These are phyloP conservation scores for Russula griseocarnosa DNA, from an alignment of 768 basidiomycete species.

Conservation along the genomic window DNA sequence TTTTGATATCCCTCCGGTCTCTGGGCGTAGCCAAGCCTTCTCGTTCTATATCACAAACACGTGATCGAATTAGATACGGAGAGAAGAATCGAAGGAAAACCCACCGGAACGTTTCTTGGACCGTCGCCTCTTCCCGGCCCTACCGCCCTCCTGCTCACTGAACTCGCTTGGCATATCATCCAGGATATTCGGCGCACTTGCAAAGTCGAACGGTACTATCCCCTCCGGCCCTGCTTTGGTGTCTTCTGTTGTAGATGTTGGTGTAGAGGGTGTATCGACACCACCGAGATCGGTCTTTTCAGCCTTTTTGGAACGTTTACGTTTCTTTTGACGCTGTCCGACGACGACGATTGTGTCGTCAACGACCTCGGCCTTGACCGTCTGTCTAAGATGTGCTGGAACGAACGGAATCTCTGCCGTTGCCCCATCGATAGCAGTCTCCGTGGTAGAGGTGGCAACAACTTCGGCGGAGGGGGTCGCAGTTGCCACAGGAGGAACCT, in stretches of 20 bases:
- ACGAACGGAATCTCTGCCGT: slow-evolving; percentile 76
- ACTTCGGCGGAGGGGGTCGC: slow-evolving; percentile 18
- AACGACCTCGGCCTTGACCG: slow-evolving; percentile 33
- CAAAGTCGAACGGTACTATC: slow-evolving; percentile 60
- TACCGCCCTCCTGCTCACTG: slow-evolving; percentile 32
- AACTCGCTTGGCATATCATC: slow-evolving; percentile 47
- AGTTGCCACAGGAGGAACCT: slow-evolving; percentile 8
- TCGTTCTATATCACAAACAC: not conserved
- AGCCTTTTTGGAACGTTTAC: slow-evolving; percentile 48
- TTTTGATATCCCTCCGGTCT: slow-evolving; percentile 35
- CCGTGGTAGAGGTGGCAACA: slow-evolving; percentile 10
- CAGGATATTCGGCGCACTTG: slow-evolving; percentile 63
- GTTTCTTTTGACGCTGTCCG: slow-evolving; percentile 64
- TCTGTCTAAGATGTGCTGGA: slow-evolving; percentile 55
- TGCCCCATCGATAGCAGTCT: slow-evolving; percentile 34
- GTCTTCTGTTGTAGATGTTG: slow-evolving; percentile 22
- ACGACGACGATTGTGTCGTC: slow-evolving; percentile 72
- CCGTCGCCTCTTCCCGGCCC: slow-evolving; percentile 34
- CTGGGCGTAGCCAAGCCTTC: slow-evolving; percentile 36
- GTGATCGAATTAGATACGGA: not conserved
- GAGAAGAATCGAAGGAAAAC: not conserved
- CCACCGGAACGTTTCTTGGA: slow-evolving; percentile 37
- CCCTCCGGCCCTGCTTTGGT: slow-evolving; percentile 32
- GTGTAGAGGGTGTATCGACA: slow-evolving; percentile 21
- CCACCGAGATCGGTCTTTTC: slow-evolving; percentile 27